A percentile compares a stretch with the other conserved stretches of the same genome.
phyloP scores from a whole-genome alignment of 2,329 filamentous ascomycete species.

The Monilinia polystroma region DNA sequence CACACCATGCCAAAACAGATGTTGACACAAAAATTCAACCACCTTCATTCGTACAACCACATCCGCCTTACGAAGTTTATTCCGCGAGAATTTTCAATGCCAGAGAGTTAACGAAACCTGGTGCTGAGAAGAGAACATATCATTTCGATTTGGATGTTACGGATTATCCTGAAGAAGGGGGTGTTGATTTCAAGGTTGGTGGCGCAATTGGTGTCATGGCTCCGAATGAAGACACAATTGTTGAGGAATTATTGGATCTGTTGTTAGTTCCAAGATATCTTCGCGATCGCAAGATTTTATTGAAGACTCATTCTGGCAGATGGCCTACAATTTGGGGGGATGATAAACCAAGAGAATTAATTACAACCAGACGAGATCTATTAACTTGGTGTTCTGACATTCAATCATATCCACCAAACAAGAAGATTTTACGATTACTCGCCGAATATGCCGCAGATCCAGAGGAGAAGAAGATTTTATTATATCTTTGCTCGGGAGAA shows the following conservation, averaged over 20 bases:
- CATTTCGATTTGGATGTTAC: conserved; percentile 98
- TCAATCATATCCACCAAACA: conserved; percentile 88
- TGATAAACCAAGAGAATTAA: conserved; percentile 77
- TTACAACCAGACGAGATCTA: conserved; percentile 87
- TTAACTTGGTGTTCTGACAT: conserved; percentile 94
- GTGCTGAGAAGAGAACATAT: conserved; percentile 94
- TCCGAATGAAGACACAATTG: conserved; percentile 73
- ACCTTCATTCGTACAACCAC: conserved; percentile 87
- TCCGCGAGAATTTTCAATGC: conserved; percentile 83
- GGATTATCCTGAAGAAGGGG: conserved; percentile 82
- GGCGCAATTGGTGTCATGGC: conserved; percentile 93
- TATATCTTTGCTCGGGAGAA: conserved; percentile 83
- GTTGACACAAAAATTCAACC: conserved; percentile 67
- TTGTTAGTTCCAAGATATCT: conserved; percentile 78
- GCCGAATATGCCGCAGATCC: conserved; percentile 79
- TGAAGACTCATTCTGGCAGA: conserved; percentile 76
- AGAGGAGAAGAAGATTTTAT: conserved; percentile 84
- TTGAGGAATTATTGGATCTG: conserved; percentile 81
- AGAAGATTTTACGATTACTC: conserved; percentile 78
- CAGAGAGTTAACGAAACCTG: conserved; percentile 80
- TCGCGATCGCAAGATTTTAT: conserved; percentile 76
- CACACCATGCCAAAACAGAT: conserved; percentile 29
- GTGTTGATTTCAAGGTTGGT: conserved; percentile 91
- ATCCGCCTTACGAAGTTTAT: conserved; percentile 89
- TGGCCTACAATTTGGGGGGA: conserved; percentile 99